Percentiles rank a stretch among this genome's conserved stretches.
Conservation (phyloP, 2,329 filamentous ascomycete genomes). For the Penicillium occitanis region DNA sequence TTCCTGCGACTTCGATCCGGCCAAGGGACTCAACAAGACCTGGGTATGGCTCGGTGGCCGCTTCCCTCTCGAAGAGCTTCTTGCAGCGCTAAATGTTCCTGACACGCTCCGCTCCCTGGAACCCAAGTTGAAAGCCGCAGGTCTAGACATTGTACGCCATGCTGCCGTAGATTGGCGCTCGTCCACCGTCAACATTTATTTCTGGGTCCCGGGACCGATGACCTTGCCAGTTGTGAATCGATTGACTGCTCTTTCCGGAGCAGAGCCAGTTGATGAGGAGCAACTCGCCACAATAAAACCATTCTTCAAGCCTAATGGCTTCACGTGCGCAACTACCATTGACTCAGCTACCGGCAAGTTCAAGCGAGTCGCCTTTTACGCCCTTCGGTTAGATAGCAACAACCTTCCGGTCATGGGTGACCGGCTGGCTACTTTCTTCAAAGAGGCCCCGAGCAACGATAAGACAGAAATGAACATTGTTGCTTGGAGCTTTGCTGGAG, state of each 20-base stretch:
- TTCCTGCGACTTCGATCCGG: slow-evolving; percentile 19
- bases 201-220: slow-evolving; percentile 13
- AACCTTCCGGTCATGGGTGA: background rate
- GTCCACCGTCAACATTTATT: slow-evolving; percentile 18
- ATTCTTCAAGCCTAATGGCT: slow-evolving; percentile 10
- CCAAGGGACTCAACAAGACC: slow-evolving; percentile 16
- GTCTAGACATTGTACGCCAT: slow-evolving; percentile 16
- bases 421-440: slow-evolving; percentile 13
- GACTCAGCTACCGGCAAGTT: background rate
- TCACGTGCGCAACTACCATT: slow-evolving; percentile 18
- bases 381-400: slow-evolving; percentile 13
- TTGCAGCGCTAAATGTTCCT: slow-evolving; percentile 10
- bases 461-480: slow-evolving; percentile 16
- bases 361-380: slow-evolving; percentile 19
- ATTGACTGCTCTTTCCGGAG: background rate
- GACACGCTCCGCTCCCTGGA: background rate
- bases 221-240: background rate
- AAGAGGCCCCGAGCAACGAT: slow-evolving; percentile 10
- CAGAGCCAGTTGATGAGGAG: background rate
- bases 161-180: slow-evolving; percentile 18
- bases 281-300: background rate
- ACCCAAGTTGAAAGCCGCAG: background rate
- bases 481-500: slow-evolving; percentile 19
- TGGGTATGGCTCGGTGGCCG: slow-evolving; percentile 20
- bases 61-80: background rate